phyloP scores from a whole-genome alignment of 495 filamentous ascomycete genomes.

The Aspergillus sclerotiicarbonarius region DNA sequence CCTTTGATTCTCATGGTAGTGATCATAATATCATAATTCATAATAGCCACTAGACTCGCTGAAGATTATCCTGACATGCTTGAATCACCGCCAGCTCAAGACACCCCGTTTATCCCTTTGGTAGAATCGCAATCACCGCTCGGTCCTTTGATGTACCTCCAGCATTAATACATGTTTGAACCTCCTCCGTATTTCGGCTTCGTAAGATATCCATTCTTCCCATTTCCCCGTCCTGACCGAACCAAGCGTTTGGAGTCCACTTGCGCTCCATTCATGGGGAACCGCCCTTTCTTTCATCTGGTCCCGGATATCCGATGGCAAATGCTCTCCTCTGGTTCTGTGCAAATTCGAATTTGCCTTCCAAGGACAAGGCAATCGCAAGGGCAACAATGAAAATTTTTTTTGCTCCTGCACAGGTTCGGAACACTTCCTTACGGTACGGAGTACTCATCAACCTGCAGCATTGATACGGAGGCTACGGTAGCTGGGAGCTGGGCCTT shows the following conservation, averaged over 20 bases:
- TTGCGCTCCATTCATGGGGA: conserved; percentile 12
- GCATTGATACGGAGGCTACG: neutral
- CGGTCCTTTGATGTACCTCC: neutral
- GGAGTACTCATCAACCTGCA: neutral
- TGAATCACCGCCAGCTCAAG: neutral
- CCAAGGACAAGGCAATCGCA: neutral
- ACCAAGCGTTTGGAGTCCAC: conserved; percentile 19
- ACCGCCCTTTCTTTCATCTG: conserved; percentile 11
- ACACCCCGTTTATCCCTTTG: neutral
- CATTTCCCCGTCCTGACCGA: conserved; percentile 13
- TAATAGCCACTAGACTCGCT: too few relatives aligned
- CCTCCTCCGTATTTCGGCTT: conserved; percentile 4
- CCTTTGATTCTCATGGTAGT: neutral
- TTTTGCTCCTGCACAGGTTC: neutral
- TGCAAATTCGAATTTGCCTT: neutral
- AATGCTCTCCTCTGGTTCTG: conserved; percentile 9
- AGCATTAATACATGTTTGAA: neutral
- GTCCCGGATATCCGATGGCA: conserved; percentile 27
- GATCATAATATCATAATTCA: neutral
- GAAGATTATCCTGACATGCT: too few relatives aligned
- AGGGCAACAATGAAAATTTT: neutral
- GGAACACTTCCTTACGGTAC: neutral
- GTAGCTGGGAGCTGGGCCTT: neutral
- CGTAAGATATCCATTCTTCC: conserved; percentile 1
- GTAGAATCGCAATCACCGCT: neutral